Percentiles rank a stretch among this genome's conserved stretches.
Evolutionary conservation across 495 filamentous ascomycete species (phyloP).

Genomic region (Daldinia childiae): DNA sequence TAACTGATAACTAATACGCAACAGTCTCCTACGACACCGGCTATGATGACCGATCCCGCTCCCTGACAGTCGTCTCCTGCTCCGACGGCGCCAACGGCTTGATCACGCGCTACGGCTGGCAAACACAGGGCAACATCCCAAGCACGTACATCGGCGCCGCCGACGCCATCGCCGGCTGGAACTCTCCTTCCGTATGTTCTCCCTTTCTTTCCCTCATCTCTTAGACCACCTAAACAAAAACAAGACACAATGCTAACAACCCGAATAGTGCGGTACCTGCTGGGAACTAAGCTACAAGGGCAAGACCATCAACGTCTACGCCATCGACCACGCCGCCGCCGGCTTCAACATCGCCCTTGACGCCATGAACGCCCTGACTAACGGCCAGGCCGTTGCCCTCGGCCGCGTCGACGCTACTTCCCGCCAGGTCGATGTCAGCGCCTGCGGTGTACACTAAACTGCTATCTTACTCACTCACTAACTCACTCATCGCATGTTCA

Average conservation of each 20-base stretch:
- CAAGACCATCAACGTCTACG: conserved; percentile 70
- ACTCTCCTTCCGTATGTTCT: conserved; percentile 49
- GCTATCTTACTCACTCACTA: neutral
- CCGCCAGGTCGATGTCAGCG: conserved; percentile 51
- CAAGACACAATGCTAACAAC: conserved; percentile 27
- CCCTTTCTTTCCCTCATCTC: neutral
- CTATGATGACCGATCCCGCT: conserved; percentile 62
- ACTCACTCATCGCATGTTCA: neutral
- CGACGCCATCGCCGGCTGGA: conserved; percentile 67
- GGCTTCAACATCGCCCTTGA: conserved; percentile 72
- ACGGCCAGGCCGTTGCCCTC: conserved; percentile 41
- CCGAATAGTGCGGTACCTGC: conserved; percentile 71
- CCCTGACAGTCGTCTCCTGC: conserved; percentile 61
- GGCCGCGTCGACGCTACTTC: conserved; percentile 52
- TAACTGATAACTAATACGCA: conserved; percentile 27
- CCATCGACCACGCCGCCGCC: conserved; percentile 67
- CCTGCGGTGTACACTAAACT: conserved; percentile 50
- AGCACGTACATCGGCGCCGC: conserved; percentile 71
- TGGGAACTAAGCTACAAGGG: conserved; percentile 69
- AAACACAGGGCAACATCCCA: conserved; percentile 59
- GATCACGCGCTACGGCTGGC: conserved; percentile 60
- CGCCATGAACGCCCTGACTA: conserved; percentile 75
- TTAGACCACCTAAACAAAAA: neutral
- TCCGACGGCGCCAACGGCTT: conserved; percentile 69
- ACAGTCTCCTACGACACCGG: conserved; percentile 66